phyloP scores from a whole-genome alignment of 2,329 filamentous ascomycete genomes.

The Diplodia corticola region DNA sequence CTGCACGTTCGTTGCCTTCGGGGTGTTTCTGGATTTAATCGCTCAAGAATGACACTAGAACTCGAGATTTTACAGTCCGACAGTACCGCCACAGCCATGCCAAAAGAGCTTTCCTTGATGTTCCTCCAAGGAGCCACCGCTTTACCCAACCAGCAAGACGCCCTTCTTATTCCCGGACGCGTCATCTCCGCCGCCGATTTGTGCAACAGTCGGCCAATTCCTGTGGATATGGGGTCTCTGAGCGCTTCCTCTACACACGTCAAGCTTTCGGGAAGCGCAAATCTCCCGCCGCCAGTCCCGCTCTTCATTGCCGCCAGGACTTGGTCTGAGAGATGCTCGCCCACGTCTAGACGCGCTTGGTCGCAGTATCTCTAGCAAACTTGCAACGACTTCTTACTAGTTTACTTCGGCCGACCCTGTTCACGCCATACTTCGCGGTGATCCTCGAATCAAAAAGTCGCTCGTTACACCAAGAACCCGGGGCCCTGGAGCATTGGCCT shows the following conservation, averaged over 20 bases:
- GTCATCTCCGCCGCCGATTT: neutral
- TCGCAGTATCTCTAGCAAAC: neutral
- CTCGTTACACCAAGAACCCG: neutral
- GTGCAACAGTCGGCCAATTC: neutral
- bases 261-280: neutral
- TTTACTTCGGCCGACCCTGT: neutral
- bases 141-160: neutral
- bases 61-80: neutral
- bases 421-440: neutral
- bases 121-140: neutral
- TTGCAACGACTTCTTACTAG: neutral
- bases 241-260: neutral
- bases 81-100: neutral
- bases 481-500: neutral
- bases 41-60: neutral
- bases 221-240: no score
- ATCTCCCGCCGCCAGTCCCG: neutral
- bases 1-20: neutral
- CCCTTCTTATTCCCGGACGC: neutral
- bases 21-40: neutral
- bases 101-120: neutral
- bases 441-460: neutral
- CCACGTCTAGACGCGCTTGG: neutral
- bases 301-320: neutral
- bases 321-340: neutral